These are phyloP conservation scores for Niebla homalea DNA, from an alignment of 495 filamentous ascomycete species.

Conservation along the genomic window DNA sequence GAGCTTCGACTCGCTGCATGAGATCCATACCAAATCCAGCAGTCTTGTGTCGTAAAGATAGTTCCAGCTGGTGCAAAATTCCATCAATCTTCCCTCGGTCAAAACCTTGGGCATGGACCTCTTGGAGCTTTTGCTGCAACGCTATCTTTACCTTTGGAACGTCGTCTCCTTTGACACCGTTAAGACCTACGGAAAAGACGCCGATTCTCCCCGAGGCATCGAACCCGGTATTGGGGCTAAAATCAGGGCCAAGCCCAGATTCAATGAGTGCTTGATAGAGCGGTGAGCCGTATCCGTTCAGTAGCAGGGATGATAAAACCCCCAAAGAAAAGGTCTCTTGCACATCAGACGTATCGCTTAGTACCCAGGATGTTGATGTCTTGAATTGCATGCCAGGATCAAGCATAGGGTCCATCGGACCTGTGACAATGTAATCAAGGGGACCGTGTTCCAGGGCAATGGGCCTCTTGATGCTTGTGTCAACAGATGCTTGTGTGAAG, in stretches of 20 bases:
- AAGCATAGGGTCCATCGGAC: conserved; percentile 79
- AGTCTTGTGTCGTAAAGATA: conserved; percentile 85
- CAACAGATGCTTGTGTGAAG: conserved; percentile 56
- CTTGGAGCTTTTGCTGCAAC: conserved; percentile 52
- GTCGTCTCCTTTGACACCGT: conserved; percentile 66
- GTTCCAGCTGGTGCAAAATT: conserved; percentile 82
- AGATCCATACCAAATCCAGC: conserved; percentile 85
- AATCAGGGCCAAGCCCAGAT: conserved; percentile 79
- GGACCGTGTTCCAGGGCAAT: conserved; percentile 57
- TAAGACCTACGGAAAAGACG: conserved; percentile 83
- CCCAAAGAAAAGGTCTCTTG: conserved; percentile 76
- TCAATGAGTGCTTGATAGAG: conserved; percentile 87
- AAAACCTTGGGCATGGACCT: conserved; percentile 60
- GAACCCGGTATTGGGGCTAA: conserved; percentile 85
- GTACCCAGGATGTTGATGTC: conserved; percentile 83
- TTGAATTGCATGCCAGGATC: conserved; percentile 80
- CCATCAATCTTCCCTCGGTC: conserved; percentile 82
- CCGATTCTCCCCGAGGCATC: conserved; percentile 62
- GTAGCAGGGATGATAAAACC: conserved; percentile 65
- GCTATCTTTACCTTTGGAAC: conserved; percentile 62
- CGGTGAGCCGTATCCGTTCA: conserved; percentile 91
- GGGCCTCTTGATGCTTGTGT: conserved; percentile 61
- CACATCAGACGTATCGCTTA: conserved; percentile 67
- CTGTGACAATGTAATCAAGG: conserved; percentile 52
- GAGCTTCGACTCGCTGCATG: conserved; percentile 72